Percentiles rank a stretch among this genome's conserved stretches.
phyloP scores from a whole-genome alignment of 441 rosid species.

The Heliophila coronopifolia region DNA sequence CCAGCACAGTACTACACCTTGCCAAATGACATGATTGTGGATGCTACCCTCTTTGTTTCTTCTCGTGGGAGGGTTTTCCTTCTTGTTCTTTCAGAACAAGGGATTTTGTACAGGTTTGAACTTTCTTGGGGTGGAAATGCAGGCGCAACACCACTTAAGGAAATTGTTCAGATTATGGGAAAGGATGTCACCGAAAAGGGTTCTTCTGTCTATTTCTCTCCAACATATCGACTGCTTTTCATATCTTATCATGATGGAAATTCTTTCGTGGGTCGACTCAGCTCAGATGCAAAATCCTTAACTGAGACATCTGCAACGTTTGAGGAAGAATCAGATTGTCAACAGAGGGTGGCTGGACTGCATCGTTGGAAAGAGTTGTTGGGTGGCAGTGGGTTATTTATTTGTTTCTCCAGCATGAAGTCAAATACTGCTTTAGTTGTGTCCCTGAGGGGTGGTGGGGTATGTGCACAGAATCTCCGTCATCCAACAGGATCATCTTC shows the following conservation, averaged over 20 bases:
- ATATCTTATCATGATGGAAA: conserved; percentile 91
- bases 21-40: conserved; percentile 80
- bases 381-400: conserved; percentile 75
- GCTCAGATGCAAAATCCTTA: conserved; percentile 63
- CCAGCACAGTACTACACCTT: conserved; percentile 91
- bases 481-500: conserved; percentile 84
- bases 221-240: conserved; percentile 72
- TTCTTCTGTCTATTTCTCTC: conserved; percentile 79
- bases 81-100: conserved; percentile 85
- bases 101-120: conserved; percentile 75
- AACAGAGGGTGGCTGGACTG: conserved; percentile 67
- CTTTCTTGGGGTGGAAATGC: conserved; percentile 72
- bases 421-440: conserved; percentile 76
- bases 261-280: conserved; percentile 72
- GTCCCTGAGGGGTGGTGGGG: conserved; percentile 54
- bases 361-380: conserved; percentile 95
- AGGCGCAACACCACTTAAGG: conserved; percentile 87
- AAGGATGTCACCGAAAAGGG: conserved; percentile 76
- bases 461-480: conserved; percentile 77
- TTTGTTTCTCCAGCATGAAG: conserved; percentile 76
- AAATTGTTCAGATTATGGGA: conserved; percentile 60
- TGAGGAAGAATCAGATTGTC: conserved; percentile 83
- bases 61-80: conserved; percentile 84
- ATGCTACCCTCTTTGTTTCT: conserved; percentile 80
- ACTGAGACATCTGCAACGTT: conserved; percentile 64